Base-by-base conservation (phyloP, 768 basidiomycete species). In the Pisolithus sp. region DNA sequence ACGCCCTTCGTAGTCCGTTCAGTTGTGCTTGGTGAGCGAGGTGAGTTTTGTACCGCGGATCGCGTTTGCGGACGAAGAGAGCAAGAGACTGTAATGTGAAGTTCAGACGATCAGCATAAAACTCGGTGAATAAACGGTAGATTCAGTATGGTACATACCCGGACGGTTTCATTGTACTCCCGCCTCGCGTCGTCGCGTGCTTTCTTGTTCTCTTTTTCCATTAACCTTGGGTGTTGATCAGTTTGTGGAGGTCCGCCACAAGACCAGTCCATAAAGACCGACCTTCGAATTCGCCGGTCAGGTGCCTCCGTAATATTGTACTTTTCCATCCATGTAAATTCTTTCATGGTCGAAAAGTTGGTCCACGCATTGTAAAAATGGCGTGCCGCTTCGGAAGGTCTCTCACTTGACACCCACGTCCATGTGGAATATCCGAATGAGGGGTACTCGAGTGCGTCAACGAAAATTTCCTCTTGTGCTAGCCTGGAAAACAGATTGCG, bases 171-270 rank as follows among this genome's bases (percentile, higher is more conserved):
- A 61, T 93, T 97, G 68, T 95, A 98, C 54, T 98, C 94, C 62
- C 81, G 80, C 37, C 87, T 79, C 6, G 87, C 86, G 37, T 92
- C 87, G 26, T 96, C 92, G 13, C 93, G 78, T 3, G 83, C 82
- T 63, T 93, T 93, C 68, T 89, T 91, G 68, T 99, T 98, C 57
- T 97, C 96, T 60, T 85, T 90, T 64, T 98, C 96, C 88, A 98
- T 93, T 43, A 92, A 62, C 59, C 90, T 34, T 91, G 31, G 13
- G 28, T 13, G 34, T 7, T 40, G 18, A 42, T 59, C 26, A 50
- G 40, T 13, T n/a, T 45, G 21, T 10, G 2, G 24, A 31, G 31
- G 8, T 26, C 20, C 9, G 34, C 17, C 17, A 23, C 26, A 37
- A 37, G 18, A 43, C 20, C 31, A 18, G 24, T 36, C 10, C 6